These are phyloP conservation scores for Aspergillus biplanus DNA, from an alignment of 495 filamentous ascomycete species.

Conservation along the genomic window DNA sequence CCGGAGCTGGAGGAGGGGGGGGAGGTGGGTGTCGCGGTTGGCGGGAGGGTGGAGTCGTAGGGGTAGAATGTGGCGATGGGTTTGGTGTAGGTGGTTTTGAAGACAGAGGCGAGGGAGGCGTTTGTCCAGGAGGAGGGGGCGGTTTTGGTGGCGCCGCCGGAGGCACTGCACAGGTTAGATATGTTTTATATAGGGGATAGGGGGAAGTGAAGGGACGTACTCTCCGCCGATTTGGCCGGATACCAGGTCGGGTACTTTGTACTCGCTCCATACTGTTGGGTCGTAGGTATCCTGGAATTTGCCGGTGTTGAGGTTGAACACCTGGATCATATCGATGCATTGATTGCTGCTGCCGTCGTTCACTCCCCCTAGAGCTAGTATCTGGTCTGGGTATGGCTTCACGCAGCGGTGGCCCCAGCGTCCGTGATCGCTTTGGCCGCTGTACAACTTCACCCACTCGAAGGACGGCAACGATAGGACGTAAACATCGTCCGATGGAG, in stretches of 20 bases:
- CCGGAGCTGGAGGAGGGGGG: slow-evolving; percentile 8
- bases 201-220: slow-evolving; percentile 35
- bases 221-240: slow-evolving; percentile 63
- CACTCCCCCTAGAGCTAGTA: slow-evolving; percentile 70
- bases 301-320: slow-evolving; percentile 66
- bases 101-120: slow-evolving; percentile 53
- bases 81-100: slow-evolving; percentile 58
- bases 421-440: slow-evolving; percentile 47
- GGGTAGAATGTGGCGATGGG: slow-evolving; percentile 64
- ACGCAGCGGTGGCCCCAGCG: slow-evolving; percentile 68
- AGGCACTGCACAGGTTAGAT: slow-evolving; percentile 2
- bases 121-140: slow-evolving; percentile 55
- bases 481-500: slow-evolving; percentile 68
- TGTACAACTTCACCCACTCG: slow-evolving; percentile 67
- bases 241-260: slow-evolving; percentile 64
- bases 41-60: slow-evolving; percentile 42
- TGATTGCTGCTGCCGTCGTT: slow-evolving; percentile 16
- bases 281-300: slow-evolving; percentile 64
- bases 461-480: slow-evolving; percentile 77
- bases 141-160: slow-evolving; percentile 63
- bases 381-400: slow-evolving; percentile 71
- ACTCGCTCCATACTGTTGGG: slow-evolving; percentile 58
- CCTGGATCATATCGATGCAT: slow-evolving; percentile 60
- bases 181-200: slow-evolving; percentile 22
- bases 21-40: background rate